Base-by-base conservation (phyloP, 2,329 filamentous ascomycete genomes). In the Zymoseptoria brevis region DNA sequence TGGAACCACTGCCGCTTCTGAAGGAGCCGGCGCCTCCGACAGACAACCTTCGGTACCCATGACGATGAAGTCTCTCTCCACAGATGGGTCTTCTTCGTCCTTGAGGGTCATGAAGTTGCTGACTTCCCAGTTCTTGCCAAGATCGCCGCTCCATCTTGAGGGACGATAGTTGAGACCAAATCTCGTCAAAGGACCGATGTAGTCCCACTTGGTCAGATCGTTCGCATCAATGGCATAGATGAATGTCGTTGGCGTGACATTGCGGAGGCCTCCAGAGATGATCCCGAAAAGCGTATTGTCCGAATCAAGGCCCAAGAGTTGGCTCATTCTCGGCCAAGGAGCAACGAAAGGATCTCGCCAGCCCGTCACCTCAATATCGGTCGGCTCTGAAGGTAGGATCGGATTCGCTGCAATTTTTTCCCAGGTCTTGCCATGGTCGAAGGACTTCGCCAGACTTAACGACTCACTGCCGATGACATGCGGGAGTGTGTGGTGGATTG, bases 101-200 rank as follows among this genome's bases (percentile, higher is more conserved):
- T 58, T 64, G 16, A 81, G 68, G 0, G 75, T 77, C 62, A 77
- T 68, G 52, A 81, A 74, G 62, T 79, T 81, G 21, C 73, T 75
- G 8, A 77, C 77, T 62, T 82, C 79, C 78, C 79, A 81, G 55
- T 82, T 82, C 8, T 76, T 70, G 0, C 80, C 80, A 9, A 80
- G 71, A 51, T 81, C 78, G 2, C 79, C 77, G 0, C 75, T 76
- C 79, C 80, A 82, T 53, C 71, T 68, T 0, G 77, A 76, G 0
- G 74, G 67, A 5, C 68, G 68, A 26, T 73, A 71, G 22, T 76
- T 76, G 8, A 74, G 62, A 0, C 73, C 74, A 4, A 79, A 62
- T 54, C 79, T 69, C 4, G 76, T 63, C 22, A 82, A 66, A 3
- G 73, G 72, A 1, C 78, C 77, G 5, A 79, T 52, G 49, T 78